Base-by-base conservation (phyloP, 176 grass and related monocot genomes). In the Coix lacrymajobi region DNA sequence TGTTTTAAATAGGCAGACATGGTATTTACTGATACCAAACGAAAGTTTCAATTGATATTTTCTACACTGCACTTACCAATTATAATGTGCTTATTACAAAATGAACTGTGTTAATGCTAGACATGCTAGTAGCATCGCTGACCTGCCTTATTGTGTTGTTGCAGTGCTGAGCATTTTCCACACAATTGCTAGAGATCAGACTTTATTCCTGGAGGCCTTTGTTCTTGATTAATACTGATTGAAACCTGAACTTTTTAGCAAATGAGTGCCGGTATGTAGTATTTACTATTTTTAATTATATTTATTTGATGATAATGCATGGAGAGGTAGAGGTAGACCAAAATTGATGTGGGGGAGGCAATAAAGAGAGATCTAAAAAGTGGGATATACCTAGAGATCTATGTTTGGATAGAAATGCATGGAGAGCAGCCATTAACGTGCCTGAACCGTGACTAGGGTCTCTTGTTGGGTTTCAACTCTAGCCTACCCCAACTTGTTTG, bases 221-320 rank as follows among this genome's bases (percentile, higher is more conserved):
- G 17, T 76, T 56, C 52, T 56, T n/a, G 52, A 10, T 56, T 56
- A 9, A 8, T 54, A 19, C 51, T 54, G 20, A 54, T 56, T 8
- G 20, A 24, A 56, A 56, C 52, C 64, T 0, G 26, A 46, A 84
- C 8, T 30, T 3, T 36, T 69, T 73, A 17, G 40, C 39, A 54
- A 71, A 91, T 87, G 89, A 91, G 80, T 81, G 85, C 85, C 44
- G 89, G 85, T 91, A 29, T 74, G 26, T 63, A 51, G 13, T 13
- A 11, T 84, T 76, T 37, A 12, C 56, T 52, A 11, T 43, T 26
- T 28, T 67, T 16, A n/a, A 6, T 38, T 5, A 28, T 61, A 45
- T 28, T 28, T 1, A 20, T 20, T 20, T 28, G n/a, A 63, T 51
- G 24, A 11, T 76, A 63, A n/a, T n/a, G n/a, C n/a, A n/a, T n/a